phyloP scores from a whole-genome alignment of 768 basidiomycete species.

The Imleria badia region DNA sequence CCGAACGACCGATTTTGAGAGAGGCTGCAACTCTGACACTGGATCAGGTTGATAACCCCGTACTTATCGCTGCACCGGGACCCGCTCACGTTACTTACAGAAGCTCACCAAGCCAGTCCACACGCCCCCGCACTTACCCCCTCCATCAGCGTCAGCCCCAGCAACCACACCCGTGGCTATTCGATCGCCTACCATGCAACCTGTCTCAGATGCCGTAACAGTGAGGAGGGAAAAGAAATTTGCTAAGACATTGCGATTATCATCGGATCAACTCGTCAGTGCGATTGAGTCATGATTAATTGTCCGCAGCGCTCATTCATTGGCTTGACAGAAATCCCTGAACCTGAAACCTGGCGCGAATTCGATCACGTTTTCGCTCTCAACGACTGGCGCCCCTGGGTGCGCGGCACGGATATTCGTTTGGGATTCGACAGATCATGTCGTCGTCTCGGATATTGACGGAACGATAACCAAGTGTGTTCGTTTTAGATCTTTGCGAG shows the following conservation, averaged over 20 bases:
- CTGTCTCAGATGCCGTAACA: conserved; percentile 20
- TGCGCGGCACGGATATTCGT: conserved; percentile 94
- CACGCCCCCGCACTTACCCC: conserved; percentile 3
- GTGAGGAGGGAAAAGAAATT: conserved; percentile 50
- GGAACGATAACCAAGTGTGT: conserved; percentile 97
- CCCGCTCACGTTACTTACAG: conserved; percentile 14
- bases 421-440: conserved; percentile 88
- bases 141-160: conserved; percentile 42
- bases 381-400: conserved; percentile 74
- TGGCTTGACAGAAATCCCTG: conserved; percentile 66
- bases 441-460: conserved; percentile 97
- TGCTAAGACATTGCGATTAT: conserved; percentile 89
- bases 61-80: background rate
- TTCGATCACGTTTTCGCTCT: conserved; percentile 89
- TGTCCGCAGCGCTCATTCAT: background rate
- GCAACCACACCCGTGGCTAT: conserved; percentile 43
- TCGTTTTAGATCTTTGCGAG: background rate
- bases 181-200: conserved; percentile 26
- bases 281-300: background rate
- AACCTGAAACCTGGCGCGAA: conserved; percentile 86
- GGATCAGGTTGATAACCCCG: conserved; percentile 20
- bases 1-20: conserved; percentile 25
- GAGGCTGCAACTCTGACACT: conserved; percentile 24
- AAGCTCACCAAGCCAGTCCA: conserved; percentile 1
- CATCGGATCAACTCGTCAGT: conserved; percentile 90